Conservation (phyloP, 768 basidiomycete genomes). For the Suillus paluster region DNA sequence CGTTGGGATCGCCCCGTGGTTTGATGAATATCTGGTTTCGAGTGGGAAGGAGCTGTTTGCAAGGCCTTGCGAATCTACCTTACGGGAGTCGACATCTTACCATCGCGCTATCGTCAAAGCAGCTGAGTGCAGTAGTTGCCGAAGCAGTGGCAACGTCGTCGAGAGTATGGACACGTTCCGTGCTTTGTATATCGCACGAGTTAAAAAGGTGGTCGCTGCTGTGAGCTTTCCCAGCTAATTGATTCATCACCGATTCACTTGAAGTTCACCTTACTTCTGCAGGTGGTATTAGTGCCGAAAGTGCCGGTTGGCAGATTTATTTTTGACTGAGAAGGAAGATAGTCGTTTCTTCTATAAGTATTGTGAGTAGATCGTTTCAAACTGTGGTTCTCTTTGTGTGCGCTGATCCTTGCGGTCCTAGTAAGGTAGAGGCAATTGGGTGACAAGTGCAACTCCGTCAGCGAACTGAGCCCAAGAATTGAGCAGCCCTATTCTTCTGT, state of each 20-base stretch:
- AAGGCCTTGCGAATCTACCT: conserved; percentile 10
- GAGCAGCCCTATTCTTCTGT: too few species aligned
- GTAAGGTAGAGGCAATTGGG: too few species aligned
- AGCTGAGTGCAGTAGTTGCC: background rate
- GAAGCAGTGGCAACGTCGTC: background rate
- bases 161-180: conserved; percentile 1
- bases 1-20: background rate
- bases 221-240: conserved; percentile 12
- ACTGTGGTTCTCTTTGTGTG: background rate
- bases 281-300: too few species aligned
- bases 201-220: conserved; percentile 5
- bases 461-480: too few species aligned
- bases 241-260: background rate
- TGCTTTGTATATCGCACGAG: background rate
- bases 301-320: too few species aligned
- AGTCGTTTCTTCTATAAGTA: too few species aligned
- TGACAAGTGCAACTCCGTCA: too few species aligned
- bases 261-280: conserved; percentile 3
- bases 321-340: background rate
- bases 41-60: conserved; percentile 10
- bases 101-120: background rate
- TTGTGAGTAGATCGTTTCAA: too few species aligned
- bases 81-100: background rate
- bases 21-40: conserved; percentile 5
- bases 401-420: background rate